Evolutionary conservation across 2,329 filamentous ascomycete species (phyloP).

Genomic region (Acrodontium crateriforme): DNA sequence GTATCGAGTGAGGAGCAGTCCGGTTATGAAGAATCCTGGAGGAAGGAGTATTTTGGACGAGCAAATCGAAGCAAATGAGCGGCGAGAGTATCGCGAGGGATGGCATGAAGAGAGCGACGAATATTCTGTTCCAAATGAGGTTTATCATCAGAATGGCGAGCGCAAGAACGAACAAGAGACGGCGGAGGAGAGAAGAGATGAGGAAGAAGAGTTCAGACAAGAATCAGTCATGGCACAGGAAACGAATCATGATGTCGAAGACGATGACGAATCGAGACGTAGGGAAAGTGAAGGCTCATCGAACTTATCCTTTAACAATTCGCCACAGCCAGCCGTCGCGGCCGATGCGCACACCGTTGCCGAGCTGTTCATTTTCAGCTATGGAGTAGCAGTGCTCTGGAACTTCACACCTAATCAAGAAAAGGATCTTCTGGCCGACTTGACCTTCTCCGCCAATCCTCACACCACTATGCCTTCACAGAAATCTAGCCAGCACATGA

Average conservation of each 20-base stretch:
- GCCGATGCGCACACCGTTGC: conserved; percentile 67
- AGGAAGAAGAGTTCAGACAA: conserved; percentile 2
- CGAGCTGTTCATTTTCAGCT: conserved; percentile 95
- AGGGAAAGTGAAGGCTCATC: conserved; percentile 17
- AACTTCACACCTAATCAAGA: conserved; percentile 95
- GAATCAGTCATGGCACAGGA: conserved; percentile 3
- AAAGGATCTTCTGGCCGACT: conserved; percentile 86
- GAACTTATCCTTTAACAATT: conserved; percentile 34
- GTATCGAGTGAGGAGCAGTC: conserved; percentile 77
- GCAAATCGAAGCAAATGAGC: conserved; percentile 89
- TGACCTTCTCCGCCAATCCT: conserved; percentile 56
- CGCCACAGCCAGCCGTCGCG: conserved; percentile 40
- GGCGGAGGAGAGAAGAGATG: conserved; percentile 1
- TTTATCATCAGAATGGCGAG: too few species aligned
- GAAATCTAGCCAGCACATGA: conserved; percentile 14
- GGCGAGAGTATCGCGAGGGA: conserved; percentile 76
- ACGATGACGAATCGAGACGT: conserved; percentile 6
- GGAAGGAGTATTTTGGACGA: conserved; percentile 87
- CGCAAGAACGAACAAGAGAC: background rate
- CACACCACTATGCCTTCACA: conserved; percentile 6
- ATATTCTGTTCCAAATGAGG: conserved; percentile 16
- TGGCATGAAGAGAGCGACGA: conserved; percentile 77
- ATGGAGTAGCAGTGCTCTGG: conserved; percentile 97
- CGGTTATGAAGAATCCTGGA: conserved; percentile 81
- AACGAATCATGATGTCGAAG: conserved; percentile 2